phyloP scores from a whole-genome alignment of 495 filamentous ascomycete genomes.

The Rhypophila decipiens region DNA sequence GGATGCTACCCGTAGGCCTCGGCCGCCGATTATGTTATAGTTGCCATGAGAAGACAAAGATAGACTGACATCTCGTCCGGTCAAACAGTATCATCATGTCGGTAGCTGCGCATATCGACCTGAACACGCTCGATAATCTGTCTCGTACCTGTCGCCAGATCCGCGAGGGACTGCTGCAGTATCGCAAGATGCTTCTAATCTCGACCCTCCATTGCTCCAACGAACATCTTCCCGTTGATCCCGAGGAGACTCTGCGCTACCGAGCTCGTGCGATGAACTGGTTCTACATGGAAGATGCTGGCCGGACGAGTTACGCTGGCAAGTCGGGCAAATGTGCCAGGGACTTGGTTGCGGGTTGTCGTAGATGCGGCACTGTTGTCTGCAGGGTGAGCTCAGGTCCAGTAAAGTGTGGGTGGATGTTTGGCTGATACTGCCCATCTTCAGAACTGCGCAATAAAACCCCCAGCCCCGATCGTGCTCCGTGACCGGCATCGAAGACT shows the following conservation, averaged over 20 bases:
- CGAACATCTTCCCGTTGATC: slow-evolving; percentile 47
- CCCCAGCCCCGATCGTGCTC: slow-evolving; percentile 54
- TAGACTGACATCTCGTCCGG: neutral
- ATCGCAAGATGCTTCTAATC: slow-evolving; percentile 61
- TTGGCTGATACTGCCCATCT: neutral
- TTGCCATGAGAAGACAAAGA: slow-evolving; percentile 5
- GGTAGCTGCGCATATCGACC: slow-evolving; percentile 68
- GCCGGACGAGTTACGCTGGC: slow-evolving; percentile 37
- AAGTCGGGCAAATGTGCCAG: slow-evolving; percentile 71
- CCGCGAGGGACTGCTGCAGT: slow-evolving; percentile 66
- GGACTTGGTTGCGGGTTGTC: slow-evolving; percentile 78
- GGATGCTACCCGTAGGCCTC: slow-evolving; percentile 80
- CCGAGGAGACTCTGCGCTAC: slow-evolving; percentile 43
- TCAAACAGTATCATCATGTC: slow-evolving; percentile 62
- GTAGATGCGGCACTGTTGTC: slow-evolving; percentile 65
- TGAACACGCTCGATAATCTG: slow-evolving; percentile 76
- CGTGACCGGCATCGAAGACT: slow-evolving; percentile 70
- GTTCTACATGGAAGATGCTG: slow-evolving; percentile 43
- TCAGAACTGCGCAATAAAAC: slow-evolving; percentile 81
- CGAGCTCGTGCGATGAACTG: slow-evolving; percentile 45
- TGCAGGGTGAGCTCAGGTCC: slow-evolving; percentile 59
- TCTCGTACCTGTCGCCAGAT: slow-evolving; percentile 76
- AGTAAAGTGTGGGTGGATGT: neutral
- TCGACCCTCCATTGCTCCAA: slow-evolving; percentile 74
- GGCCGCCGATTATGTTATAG: slow-evolving; percentile 32